Base-by-base conservation (phyloP, 2,329 filamentous ascomycete genomes). In the Pestalotiopsis fici region DNA sequence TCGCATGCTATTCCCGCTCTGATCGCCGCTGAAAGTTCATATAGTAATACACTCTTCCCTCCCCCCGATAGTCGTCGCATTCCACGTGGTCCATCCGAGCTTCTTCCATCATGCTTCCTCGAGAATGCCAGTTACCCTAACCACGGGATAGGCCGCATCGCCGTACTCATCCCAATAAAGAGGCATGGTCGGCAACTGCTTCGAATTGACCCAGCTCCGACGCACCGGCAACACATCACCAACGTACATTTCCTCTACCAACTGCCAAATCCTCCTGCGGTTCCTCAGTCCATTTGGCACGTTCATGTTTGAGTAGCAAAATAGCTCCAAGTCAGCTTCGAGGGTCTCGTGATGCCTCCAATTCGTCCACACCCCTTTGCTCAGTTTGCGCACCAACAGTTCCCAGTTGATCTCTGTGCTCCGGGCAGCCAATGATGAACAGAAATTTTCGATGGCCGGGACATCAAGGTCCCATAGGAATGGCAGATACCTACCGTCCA, bases 241-340 rank as follows among this genome's bases (percentile, higher is more conserved):
- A 4, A 73, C 71, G 15, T 65, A 71, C 71, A 73, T 73, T 37
- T 73, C 71, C 31, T 71, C 69, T 3, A 70, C 64, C 15, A 74
- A 39, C 61, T 71, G 67, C 72, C 71, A 74, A 3, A 73, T 71
- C 4, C 71, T 69, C 25, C 70, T 61, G 1, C 72, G 65, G 39
- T 72, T 74, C 1, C 69, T 69, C 43, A 72, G 64, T 5, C 73
- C 69, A 7, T 64, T 64, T 0, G 73, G 68, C 1, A 71, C 54
- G 13, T 68, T 55, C 25, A 72, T 7, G 9, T 43, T 43, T 2
- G 23, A 23, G 39, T 66, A 66, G 43, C 66, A 65, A 27, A 43
- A 25, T 5, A 59, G 11, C n/a, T 63, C 37, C 18, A 65, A 67
- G 2, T 31, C 65, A 21, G 67, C 60, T 6, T 60, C 66, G 9